A percentile compares a stretch with the other conserved stretches of the same genome.
Conservation (phyloP, 2,329 filamentous ascomycete genomes). For the Cercospora nicotianae region DNA sequence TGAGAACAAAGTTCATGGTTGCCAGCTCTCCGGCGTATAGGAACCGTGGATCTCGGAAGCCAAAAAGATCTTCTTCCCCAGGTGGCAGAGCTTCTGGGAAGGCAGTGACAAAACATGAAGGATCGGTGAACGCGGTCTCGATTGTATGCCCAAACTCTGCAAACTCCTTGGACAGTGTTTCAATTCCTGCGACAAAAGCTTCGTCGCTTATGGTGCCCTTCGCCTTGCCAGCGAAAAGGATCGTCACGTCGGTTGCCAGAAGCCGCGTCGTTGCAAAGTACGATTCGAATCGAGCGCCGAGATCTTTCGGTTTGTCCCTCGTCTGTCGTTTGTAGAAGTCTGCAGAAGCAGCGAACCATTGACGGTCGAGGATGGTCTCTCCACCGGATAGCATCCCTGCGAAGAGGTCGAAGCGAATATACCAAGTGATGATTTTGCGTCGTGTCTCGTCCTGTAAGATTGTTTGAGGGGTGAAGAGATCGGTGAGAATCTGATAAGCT, state of each 20-base stretch:
- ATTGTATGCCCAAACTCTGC: conserved; percentile 48
- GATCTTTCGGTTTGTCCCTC: conserved; percentile 59
- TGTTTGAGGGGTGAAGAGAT: conserved; percentile 74
- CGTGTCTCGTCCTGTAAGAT: conserved; percentile 70
- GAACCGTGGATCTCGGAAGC: conserved; percentile 69
- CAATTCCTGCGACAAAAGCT: conserved; percentile 64
- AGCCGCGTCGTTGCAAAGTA: conserved; percentile 67
- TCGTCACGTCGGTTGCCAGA: conserved; percentile 76
- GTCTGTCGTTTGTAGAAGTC: conserved; percentile 63
- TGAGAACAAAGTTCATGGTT: conserved; percentile 69
- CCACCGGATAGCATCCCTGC: conserved; percentile 80
- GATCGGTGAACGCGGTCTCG: conserved; percentile 62
- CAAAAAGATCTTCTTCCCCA: conserved; percentile 64
- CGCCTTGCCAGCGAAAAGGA: conserved; percentile 69
- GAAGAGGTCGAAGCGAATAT: conserved; percentile 82
- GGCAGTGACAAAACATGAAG: conserved; percentile 62
- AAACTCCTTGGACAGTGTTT: conserved; percentile 53
- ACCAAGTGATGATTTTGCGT: conserved; percentile 81
- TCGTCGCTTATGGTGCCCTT: conserved; percentile 65
- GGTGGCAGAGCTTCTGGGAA: conserved; percentile 57
- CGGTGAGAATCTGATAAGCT: conserved; percentile 75
- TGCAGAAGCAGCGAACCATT: conserved; percentile 72
- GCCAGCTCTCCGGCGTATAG: conserved; percentile 71
- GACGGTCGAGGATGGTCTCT: conserved; percentile 68
- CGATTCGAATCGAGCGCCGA: conserved; percentile 63